These are phyloP conservation scores for Eustoma russellianum DNA, from an alignment of 257 asterid genomes.

Conservation along the genomic window DNA sequence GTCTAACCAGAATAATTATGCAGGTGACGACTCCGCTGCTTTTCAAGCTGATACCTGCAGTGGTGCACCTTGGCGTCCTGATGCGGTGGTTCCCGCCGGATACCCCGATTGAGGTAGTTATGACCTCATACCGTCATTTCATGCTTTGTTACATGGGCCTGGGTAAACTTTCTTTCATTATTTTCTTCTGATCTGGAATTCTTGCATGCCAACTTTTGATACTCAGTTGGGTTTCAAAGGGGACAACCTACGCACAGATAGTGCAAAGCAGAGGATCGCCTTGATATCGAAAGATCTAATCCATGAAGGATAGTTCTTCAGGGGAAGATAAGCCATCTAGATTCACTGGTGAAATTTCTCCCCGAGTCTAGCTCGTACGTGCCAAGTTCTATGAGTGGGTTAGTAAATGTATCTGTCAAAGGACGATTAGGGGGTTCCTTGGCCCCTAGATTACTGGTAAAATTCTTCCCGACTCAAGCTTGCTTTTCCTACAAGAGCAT, in stretches of 20 bases:
- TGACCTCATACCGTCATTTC: not conserved
- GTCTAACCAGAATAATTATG: constrained; percentile 8
- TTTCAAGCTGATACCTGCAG: constrained; percentile 92
- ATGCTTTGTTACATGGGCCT: not conserved
- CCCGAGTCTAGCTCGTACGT: constrained; percentile 1
- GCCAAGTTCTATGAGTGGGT: not conserved
- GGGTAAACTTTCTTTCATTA: not conserved
- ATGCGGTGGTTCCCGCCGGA: constrained; percentile 92
- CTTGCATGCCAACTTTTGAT: constrained; percentile 2
- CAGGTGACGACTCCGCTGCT: constrained; percentile 97
- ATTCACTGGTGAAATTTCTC: constrained; percentile 5
- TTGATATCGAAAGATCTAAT: constrained; percentile 56
- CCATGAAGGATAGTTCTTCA: constrained; percentile 25
- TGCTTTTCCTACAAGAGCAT: not conserved
- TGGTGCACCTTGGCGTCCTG: constrained; percentile 85
- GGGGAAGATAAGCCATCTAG: not conserved
- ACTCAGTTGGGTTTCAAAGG: constrained; percentile 71
- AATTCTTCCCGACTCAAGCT: no score
- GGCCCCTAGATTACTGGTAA: no score
- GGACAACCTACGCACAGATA: constrained; percentile 69
- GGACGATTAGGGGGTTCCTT: no score
- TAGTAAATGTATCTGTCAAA: not conserved
- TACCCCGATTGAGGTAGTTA: constrained; percentile 60
- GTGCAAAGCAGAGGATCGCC: constrained; percentile 82
- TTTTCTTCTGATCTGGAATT: not conserved